phyloP scores from a whole-genome alignment of 495 filamentous ascomycete species.

The Penicillium ucsense region DNA sequence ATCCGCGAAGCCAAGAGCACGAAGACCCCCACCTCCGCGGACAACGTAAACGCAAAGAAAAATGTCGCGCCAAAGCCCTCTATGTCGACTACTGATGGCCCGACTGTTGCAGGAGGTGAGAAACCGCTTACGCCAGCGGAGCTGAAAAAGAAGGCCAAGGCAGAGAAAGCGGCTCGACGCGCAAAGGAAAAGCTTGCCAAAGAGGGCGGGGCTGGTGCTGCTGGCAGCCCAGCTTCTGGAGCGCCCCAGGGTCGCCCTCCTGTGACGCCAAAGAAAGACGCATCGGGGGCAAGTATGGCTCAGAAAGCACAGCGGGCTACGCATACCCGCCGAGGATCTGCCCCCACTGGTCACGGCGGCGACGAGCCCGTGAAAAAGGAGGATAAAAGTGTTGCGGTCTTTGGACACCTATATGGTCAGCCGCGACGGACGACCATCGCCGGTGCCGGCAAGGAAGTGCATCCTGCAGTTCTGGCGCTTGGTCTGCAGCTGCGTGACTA shows the following conservation, averaged over 20 bases:
- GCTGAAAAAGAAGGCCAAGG: conserved; percentile 68
- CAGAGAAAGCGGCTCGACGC: conserved; percentile 66
- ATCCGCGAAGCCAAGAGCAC: conserved; percentile 21
- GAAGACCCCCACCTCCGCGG: conserved; percentile 19
- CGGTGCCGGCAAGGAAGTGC: conserved; percentile 77
- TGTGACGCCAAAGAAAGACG: conserved; percentile 39
- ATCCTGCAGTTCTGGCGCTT: conserved; percentile 74
- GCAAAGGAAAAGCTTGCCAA: conserved; percentile 48
- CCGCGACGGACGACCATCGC: conserved; percentile 59
- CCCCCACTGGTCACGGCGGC: conserved; percentile 28
- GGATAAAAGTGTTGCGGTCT: conserved; percentile 66
- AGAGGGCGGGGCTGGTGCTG: conserved; percentile 22
- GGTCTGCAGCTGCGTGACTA: conserved; percentile 89
- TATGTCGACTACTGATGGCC: conserved; percentile 2
- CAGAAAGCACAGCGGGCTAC: conserved; percentile 33
- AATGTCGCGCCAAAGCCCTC: conserved; percentile 16
- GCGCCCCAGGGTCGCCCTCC: conserved; percentile 13
- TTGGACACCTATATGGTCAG: conserved; percentile 76
- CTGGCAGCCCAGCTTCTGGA: conserved; percentile 14
- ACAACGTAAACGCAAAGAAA: conserved; percentile 21
- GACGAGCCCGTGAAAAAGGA: conserved; percentile 41
- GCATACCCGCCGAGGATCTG: conserved; percentile 23
- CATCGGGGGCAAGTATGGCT: conserved; percentile 13
- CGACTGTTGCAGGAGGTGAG: conserved; percentile 13
- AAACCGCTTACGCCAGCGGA: conserved; percentile 55